Conservation (phyloP, 352 stramenopile genomes). For the Phytophthora lateralis region DNA sequence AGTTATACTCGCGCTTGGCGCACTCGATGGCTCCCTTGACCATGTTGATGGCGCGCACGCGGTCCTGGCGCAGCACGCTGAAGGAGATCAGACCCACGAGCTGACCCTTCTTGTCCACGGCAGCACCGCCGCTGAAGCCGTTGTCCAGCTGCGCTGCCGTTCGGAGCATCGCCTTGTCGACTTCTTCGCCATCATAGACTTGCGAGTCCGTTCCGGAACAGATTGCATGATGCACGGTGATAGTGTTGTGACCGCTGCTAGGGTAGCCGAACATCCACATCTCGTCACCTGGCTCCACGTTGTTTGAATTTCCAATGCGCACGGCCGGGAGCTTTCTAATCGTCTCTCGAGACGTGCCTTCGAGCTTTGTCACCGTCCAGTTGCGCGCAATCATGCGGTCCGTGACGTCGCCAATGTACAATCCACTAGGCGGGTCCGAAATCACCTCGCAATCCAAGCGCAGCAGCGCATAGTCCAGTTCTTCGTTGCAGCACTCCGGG, state of each 20-base stretch:
- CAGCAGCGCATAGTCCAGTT: slow-evolving; percentile 83
- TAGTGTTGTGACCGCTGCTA: slow-evolving; percentile 89
- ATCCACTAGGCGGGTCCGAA: slow-evolving; percentile 82
- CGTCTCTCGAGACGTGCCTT: slow-evolving; percentile 70
- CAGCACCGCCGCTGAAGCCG: slow-evolving; percentile 83
- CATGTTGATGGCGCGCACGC: slow-evolving; percentile 90
- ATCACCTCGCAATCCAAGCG: slow-evolving; percentile 87
- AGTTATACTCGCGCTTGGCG: slow-evolving; percentile 80
- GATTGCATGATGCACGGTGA: slow-evolving; percentile 90
- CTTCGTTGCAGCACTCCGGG: slow-evolving; percentile 84
- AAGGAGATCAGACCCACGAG: slow-evolving; percentile 89
- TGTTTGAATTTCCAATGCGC: slow-evolving; percentile 88
- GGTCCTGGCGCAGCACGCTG: slow-evolving; percentile 84
- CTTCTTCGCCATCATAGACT: slow-evolving; percentile 83
- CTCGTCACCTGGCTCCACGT: slow-evolving; percentile 86
- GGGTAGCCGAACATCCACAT: slow-evolving; percentile 93
- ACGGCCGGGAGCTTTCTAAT: slow-evolving; percentile 81
- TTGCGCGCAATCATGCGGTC: slow-evolving; percentile 86
- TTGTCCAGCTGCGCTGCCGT: slow-evolving; percentile 87
- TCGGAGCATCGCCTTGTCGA: slow-evolving; percentile 87
- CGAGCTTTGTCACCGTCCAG: slow-evolving; percentile 82
- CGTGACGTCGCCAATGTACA: slow-evolving; percentile 90
- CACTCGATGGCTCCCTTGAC: slow-evolving; percentile 87
- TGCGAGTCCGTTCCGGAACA: slow-evolving; percentile 89
- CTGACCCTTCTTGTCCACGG: slow-evolving; percentile 86